These are phyloP conservation scores for Arthrobotrys iridis DNA, from an alignment of 2,329 filamentous ascomycete species.

Conservation along the genomic window DNA sequence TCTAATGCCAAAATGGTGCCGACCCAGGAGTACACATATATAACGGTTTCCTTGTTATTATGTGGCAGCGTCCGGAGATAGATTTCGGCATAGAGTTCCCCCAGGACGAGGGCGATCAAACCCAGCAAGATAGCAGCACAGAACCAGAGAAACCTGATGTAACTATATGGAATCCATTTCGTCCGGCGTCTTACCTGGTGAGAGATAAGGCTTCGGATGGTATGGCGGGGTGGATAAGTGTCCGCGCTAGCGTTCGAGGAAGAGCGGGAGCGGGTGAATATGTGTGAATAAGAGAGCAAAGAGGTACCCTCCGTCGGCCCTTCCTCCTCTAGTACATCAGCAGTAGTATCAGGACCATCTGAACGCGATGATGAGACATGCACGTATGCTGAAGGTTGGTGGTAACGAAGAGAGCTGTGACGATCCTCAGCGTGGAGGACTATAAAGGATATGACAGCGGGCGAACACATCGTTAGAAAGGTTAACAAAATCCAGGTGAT, in stretches of 20 bases:
- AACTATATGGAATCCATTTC: conserved; percentile 60
- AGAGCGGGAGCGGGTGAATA: conserved; percentile 47
- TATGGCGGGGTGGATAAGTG: conserved; percentile 35
- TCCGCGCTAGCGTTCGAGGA: conserved; percentile 35
- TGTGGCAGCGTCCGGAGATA: conserved; percentile 75
- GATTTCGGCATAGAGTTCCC: conserved; percentile 75
- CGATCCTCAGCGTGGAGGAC: conserved; percentile 73
- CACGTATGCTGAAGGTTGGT: conserved; percentile 71
- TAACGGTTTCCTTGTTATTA: conserved; percentile 72
- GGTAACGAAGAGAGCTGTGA: conserved; percentile 67
- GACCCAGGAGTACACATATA: conserved; percentile 77
- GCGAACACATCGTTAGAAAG: conserved; percentile 75
- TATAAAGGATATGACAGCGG: conserved; percentile 72
- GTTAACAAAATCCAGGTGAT: conserved; percentile 76
- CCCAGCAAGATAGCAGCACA: conserved; percentile 72
- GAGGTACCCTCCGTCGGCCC: conserved; percentile 39
- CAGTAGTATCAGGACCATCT: neutral
- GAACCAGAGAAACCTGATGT: conserved; percentile 76
- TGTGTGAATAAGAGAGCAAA: conserved; percentile 35
- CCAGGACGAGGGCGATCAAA: conserved; percentile 73
- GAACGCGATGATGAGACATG: conserved; percentile 4
- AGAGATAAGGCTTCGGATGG: conserved; percentile 25
- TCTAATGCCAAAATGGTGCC: conserved; percentile 73
- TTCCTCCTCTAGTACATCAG: conserved; percentile 1
- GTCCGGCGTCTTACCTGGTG: conserved; percentile 42